phyloP scores from a whole-genome alignment of 202 grass and related monocot species.

The Cymbopogon flexuosus region DNA sequence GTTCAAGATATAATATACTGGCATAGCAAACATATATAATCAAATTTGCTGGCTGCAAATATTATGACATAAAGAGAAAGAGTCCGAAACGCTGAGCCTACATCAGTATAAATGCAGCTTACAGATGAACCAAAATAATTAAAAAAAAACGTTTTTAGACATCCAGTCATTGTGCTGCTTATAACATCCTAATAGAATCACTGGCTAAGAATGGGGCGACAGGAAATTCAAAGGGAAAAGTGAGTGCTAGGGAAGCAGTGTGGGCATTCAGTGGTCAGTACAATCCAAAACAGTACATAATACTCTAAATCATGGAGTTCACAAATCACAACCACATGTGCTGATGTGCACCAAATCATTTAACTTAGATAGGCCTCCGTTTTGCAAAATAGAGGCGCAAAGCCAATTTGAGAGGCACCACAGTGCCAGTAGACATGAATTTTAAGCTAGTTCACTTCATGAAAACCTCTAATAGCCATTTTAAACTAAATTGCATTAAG shows the following conservation, averaged over 20 bases:
- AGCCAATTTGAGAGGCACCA: neutral
- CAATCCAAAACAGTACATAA: neutral
- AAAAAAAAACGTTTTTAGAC: neutral
- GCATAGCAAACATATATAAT: neutral
- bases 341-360: neutral
- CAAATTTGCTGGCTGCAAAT: neutral
- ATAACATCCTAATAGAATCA: neutral
- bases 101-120: neutral
- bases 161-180: neutral
- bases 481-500: slow-evolving; percentile 32
- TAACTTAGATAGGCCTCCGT: neutral
- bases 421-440: neutral
- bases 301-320: neutral
- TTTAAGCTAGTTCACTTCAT: neutral
- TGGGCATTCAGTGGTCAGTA: neutral
- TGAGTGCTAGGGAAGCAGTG: neutral
- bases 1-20: neutral
- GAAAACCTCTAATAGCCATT: slow-evolving; percentile 14
- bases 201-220: neutral
- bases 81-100: neutral
- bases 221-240: neutral
- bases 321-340: neutral
- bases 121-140: neutral
- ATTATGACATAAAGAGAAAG: neutral
- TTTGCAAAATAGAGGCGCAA: neutral